These are phyloP conservation scores for Aspergillus cejpii DNA, from an alignment of 2,329 filamentous ascomycete genomes.

Conservation along the genomic window DNA sequence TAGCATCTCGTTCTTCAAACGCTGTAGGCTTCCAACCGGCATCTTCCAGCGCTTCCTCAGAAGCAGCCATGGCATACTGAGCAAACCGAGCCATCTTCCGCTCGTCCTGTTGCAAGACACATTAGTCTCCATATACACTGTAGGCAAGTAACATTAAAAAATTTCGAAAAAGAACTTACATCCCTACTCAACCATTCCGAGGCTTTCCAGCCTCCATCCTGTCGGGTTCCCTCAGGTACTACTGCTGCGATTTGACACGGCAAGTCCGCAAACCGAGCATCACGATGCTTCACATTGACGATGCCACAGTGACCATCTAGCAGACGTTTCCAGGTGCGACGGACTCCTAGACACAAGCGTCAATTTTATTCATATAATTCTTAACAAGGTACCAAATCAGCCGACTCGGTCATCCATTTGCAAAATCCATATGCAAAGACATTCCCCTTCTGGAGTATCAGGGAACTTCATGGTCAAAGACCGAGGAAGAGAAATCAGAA, in stretches of 20 bases:
- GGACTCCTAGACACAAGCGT: slow-evolving; percentile 50
- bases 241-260: slow-evolving; percentile 81
- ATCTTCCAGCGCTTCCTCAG: slow-evolving; percentile 78
- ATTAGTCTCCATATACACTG: too few species aligned
- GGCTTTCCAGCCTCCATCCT: slow-evolving; percentile 40
- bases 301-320: slow-evolving; percentile 75
- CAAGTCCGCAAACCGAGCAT: slow-evolving; percentile 60
- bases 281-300: slow-evolving; percentile 60
- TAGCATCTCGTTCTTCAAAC: slow-evolving; percentile 62
- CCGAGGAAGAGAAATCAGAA: neutral
- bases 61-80: slow-evolving; percentile 82
- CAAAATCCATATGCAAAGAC: slow-evolving; percentile 21
- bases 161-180: slow-evolving; percentile 25
- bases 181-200: slow-evolving; percentile 42
- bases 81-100: slow-evolving; percentile 85
- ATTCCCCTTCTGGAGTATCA: slow-evolving; percentile 26
- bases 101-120: slow-evolving; percentile 45
- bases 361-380: too few species aligned
- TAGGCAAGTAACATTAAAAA: too few species aligned
- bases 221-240: slow-evolving; percentile 56
- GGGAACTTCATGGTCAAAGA: slow-evolving; percentile 4
- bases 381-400: too few species aligned
- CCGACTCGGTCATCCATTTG: too few species aligned
- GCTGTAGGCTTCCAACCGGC: slow-evolving; percentile 64
- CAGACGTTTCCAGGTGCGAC: slow-evolving; percentile 72